Evolutionary conservation across 768 basidiomycete genomes (phyloP), one percentile per base, ranked within the genome.

Genomic region (Pleurotus ostreatus): DNA sequence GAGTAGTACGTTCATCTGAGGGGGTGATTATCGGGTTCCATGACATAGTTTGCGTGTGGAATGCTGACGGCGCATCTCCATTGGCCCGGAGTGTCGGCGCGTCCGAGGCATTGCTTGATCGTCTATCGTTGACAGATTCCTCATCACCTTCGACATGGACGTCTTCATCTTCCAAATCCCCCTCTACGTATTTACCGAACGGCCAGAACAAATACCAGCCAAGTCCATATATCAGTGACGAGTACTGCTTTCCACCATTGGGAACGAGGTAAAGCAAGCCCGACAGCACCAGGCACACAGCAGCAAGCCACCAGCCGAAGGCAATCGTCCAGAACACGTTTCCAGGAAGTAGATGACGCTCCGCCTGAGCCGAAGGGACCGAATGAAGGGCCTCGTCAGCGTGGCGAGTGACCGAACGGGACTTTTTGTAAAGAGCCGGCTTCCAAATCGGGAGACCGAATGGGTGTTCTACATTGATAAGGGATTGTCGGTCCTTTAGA

Each of bases 371-470:
- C 16, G 93, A 96, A 1, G 97, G 97, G 26, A 92, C 80, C 11
- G 89, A 83, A 68, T 99, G 97, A 3, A 99, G 82, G 0, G 91
- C 97, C 57, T 90, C 86, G 70, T 99, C 97, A 38, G 97, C 97
- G 72, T 94, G 84, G 49, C 96, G 92, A 48, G 95, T 98, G 63
- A 99, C 92, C 2, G 95, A 92, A 30, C 97, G 88, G 30, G 91
- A 89, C 69, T 99, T 99, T 73, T 95, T 94, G 84, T 99, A 99
- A 57, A 99, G 71, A 0, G 97, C 97, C 18, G 97, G 97, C 70
- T 99, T 99, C 97, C 97, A 99, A 68, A 99, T 98, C 39, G 93
- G 96, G 57, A 99, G 79, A 77, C 97, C 97, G 70, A 99, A 99
- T 12, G 97, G 97, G 70, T 99, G 97, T 67, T 96, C 92, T 66